These are phyloP conservation scores for Radiomyces spectabilis DNA, from an alignment of 192 early-diverging fungal genomes.

Conservation along the genomic window DNA sequence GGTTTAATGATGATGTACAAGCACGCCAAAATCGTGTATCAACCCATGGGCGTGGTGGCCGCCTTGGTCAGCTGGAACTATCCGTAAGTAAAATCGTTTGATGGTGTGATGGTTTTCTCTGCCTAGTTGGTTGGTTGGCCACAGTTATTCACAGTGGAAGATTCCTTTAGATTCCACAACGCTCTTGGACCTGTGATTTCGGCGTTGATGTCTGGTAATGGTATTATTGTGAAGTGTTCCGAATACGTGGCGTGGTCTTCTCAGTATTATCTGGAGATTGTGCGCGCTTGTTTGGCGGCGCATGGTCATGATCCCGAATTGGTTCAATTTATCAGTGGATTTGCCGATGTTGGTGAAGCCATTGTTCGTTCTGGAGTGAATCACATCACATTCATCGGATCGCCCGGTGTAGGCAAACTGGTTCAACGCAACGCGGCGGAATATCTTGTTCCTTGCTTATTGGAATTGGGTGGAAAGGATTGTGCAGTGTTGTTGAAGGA, in stretches of 20 bases:
- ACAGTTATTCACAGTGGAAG: background rate
- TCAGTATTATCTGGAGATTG: slow-evolving; percentile 54
- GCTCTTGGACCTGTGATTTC: slow-evolving; percentile 73
- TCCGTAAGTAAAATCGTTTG: slow-evolving; percentile 34
- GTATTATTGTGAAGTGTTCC: slow-evolving; percentile 75
- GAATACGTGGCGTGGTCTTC: slow-evolving; percentile 84
- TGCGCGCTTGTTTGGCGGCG: slow-evolving; percentile 54
- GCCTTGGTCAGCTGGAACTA: slow-evolving; percentile 88
- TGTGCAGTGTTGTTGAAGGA: slow-evolving; percentile 75
- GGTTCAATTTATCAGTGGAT: slow-evolving; percentile 74
- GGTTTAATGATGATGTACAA: slow-evolving; percentile 74
- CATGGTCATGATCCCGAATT: slow-evolving; percentile 74
- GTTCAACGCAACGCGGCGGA: slow-evolving; percentile 67
- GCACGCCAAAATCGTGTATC: slow-evolving; percentile 64
- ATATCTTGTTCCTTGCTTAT: slow-evolving; percentile 70
- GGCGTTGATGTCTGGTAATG: slow-evolving; percentile 80
- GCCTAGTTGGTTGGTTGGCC: no score
- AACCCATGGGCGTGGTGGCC: slow-evolving; percentile 74
- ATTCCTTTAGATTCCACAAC: slow-evolving; percentile 49
- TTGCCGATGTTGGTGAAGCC: slow-evolving; percentile 72
- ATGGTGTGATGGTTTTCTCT: background rate
- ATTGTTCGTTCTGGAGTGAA: slow-evolving; percentile 56
- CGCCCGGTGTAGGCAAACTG: slow-evolving; percentile 69
- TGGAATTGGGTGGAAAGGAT: slow-evolving; percentile 93
- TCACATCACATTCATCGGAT: slow-evolving; percentile 86